These are phyloP conservation scores for Sedum album DNA, from an alignment of 164 flowering plant genomes.

Conservation along the genomic window DNA sequence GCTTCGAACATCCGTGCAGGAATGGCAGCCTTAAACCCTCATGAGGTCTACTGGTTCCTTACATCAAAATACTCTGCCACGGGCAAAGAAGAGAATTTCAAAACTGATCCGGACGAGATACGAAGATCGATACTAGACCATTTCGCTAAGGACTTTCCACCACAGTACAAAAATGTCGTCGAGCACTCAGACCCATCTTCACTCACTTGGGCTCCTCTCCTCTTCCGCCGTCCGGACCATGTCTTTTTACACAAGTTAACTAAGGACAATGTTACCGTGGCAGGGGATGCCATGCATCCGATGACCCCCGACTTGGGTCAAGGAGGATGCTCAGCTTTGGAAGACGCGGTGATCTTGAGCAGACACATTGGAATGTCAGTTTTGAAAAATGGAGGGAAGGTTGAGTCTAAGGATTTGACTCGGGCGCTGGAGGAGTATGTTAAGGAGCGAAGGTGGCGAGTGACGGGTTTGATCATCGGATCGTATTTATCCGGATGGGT, in stretches of 20 bases:
- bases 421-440: constrained; percentile 14
- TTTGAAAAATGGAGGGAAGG: constrained; percentile 6
- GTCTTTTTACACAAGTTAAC: constrained; percentile 19
- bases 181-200: constrained; percentile 20
- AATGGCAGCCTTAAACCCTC: constrained; percentile 25
- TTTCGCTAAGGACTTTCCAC: constrained; percentile 22
- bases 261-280: constrained; percentile 26
- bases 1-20: constrained; percentile 25
- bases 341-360: constrained; percentile 36
- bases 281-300: constrained; percentile 50
- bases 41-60: constrained; percentile 34
- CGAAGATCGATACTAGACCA: constrained; percentile 18
- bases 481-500: constrained; percentile 24
- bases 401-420: constrained; percentile 8
- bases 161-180: constrained; percentile 15
- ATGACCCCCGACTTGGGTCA: constrained; percentile 46
- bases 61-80: constrained; percentile 10
- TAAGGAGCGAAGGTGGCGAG: constrained; percentile 25
- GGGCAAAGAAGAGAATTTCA: constrained; percentile 15
- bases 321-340: constrained; percentile 34
- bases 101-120: constrained; percentile 15
- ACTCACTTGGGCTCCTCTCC: constrained; percentile 25
- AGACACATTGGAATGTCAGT: constrained; percentile 23
- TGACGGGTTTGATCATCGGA: constrained; percentile 9
- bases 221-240: constrained; percentile 33